Evolutionary conservation across 352 stramenopile genomes (phyloP).

Genomic region (Globisporangium abappressorium): DNA sequence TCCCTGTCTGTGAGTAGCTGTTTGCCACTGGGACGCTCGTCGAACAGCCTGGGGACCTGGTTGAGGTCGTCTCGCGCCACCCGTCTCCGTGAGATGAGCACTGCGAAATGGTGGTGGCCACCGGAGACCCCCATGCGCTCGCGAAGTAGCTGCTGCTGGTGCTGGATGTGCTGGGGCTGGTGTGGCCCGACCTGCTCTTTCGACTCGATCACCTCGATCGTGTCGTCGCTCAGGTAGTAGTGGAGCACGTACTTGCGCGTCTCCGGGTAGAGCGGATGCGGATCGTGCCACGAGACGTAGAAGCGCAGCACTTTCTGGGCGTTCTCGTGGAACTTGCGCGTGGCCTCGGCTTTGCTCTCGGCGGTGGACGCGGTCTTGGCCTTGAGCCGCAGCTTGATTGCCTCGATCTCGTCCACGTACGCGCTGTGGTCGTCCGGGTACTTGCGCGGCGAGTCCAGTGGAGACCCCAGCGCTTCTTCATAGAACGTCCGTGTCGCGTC

Average conservation of each 20-base stretch:
- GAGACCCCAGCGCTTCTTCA: conserved; percentile 37
- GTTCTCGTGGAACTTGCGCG: conserved; percentile 74
- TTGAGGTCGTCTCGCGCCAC: conserved; percentile 41
- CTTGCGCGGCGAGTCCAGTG: conserved; percentile 34
- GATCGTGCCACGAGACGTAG: conserved; percentile 91
- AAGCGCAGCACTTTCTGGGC: conserved; percentile 90
- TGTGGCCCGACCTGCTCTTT: conserved; percentile 20
- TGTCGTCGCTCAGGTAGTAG: conserved; percentile 93
- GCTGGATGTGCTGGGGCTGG: conserved; percentile 29
- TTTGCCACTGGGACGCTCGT: conserved; percentile 10
- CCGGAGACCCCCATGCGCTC: conserved; percentile 20
- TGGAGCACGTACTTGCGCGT: conserved; percentile 87
- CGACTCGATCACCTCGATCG: conserved; percentile 87
- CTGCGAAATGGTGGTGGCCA: conserved; percentile 61
- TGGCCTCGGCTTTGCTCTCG: conserved; percentile 40
- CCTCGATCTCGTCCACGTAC: conserved; percentile 48
- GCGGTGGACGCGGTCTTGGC: conserved; percentile 24
- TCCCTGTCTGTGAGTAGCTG: conserved; percentile 62
- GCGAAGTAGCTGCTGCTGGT: conserved; percentile 17
- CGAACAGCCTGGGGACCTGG: conserved; percentile 9
- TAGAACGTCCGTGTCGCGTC: conserved; percentile 83
- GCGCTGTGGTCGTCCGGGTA: conserved; percentile 80
- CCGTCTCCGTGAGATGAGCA: conserved; percentile 79
- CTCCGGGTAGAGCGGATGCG: conserved; percentile 86
- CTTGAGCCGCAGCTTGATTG: conserved; percentile 40